A percentile compares a stretch with the other conserved stretches of the same genome.
Conservation (phyloP, 768 basidiomycete species). For the Mrakia gelida region DNA sequence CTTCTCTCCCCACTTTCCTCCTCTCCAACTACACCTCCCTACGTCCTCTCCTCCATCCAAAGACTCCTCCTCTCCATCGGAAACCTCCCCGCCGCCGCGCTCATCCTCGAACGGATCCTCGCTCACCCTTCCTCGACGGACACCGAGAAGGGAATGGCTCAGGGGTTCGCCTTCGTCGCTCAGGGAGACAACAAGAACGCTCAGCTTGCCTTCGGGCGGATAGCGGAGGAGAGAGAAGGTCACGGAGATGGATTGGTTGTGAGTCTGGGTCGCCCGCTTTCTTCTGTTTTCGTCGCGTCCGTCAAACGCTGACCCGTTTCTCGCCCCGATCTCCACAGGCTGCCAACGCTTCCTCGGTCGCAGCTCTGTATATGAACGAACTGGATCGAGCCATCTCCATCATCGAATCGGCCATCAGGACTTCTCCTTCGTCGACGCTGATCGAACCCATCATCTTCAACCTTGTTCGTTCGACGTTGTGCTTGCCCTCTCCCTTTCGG, state of each 20-base stretch:
- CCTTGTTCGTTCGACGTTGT: slow-evolving; percentile 1
- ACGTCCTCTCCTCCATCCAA: slow-evolving; percentile 7
- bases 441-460: slow-evolving; percentile 31
- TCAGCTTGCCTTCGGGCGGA: neutral
- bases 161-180: neutral
- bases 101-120: neutral
- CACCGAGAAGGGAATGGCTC: slow-evolving; percentile 4
- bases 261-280: neutral
- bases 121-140: neutral
- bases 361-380: slow-evolving; percentile 10
- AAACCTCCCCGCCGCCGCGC: slow-evolving; percentile 3
- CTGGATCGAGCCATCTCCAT: slow-evolving; percentile 21
- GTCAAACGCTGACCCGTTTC: neutral
- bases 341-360: slow-evolving; percentile 15
- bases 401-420: slow-evolving; percentile 14
- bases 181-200: slow-evolving; percentile 1
- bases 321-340: neutral
- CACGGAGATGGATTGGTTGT: slow-evolving; percentile 19
- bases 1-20: slow-evolving; percentile 12
- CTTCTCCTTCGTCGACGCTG: slow-evolving; percentile 10
- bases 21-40: neutral
- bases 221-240: neutral
- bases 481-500: neutral
- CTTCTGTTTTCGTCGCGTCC: neutral
- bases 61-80: slow-evolving; percentile 9